Conservation (phyloP, 495 filamentous ascomycete species). For the Evernia prunastri region DNA sequence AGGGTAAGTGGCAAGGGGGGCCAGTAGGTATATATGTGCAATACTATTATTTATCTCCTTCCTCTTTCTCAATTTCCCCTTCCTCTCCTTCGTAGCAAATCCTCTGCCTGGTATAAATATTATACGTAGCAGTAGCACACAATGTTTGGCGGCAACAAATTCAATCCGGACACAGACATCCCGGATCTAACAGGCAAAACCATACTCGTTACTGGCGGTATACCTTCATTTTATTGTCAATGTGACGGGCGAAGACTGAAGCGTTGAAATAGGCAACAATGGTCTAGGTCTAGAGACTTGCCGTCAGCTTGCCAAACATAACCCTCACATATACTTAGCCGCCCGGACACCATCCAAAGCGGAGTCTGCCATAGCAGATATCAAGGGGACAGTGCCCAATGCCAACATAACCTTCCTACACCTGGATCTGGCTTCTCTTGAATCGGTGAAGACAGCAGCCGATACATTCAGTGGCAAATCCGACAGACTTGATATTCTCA, state of each 20-base stretch:
- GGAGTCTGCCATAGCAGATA: conserved; percentile 43
- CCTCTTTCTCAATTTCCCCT: background rate
- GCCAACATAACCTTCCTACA: conserved; percentile 44
- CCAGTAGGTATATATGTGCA: no score
- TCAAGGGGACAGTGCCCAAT: conserved; percentile 39
- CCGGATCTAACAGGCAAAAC: conserved; percentile 49
- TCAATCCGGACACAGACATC: conserved; percentile 52
- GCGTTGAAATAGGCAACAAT: conserved; percentile 45
- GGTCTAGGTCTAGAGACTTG: conserved; percentile 61
- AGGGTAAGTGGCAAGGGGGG: background rate
- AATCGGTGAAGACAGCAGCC: conserved; percentile 45
- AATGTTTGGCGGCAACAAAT: conserved; percentile 28
- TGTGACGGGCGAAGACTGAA: background rate
- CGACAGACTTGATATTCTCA: conserved; percentile 52
- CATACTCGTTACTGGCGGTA: conserved; percentile 57
- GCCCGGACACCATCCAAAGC: conserved; percentile 52
- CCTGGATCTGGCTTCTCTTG: conserved; percentile 46
- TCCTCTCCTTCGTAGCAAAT: no score
- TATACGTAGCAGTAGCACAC: background rate
- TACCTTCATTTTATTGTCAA: background rate
- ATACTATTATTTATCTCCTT: background rate
- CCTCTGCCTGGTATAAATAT: no score
- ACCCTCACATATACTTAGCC: conserved; percentile 54
- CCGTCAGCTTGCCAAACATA: conserved; percentile 52
- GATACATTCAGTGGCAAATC: conserved; percentile 40